Percentiles rank a stretch among this genome's conserved stretches.
Evolutionary conservation across 2,329 filamentous ascomycete genomes (phyloP).

Genomic region (Peltaster fructicola): DNA sequence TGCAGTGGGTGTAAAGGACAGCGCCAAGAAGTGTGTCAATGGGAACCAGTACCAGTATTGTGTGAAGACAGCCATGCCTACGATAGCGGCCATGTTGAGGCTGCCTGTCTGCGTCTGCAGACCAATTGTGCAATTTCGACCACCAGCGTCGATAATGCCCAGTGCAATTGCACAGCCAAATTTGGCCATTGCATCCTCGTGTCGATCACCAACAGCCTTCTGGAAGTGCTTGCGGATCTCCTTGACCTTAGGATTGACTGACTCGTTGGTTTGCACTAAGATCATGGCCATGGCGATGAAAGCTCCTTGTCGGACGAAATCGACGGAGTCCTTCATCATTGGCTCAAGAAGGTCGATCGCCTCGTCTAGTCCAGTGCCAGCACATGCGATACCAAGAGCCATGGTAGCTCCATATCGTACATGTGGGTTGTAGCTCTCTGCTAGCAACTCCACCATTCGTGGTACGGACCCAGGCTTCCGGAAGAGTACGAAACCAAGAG

Average conservation of each 20-base stretch:
- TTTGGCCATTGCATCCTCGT: constrained; percentile 99
- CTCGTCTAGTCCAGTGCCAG: constrained; percentile 86
- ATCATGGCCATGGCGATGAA: constrained; percentile 94
- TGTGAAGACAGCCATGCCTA: constrained; percentile 94
- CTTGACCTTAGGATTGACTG: constrained; percentile 92
- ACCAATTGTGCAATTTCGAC: constrained; percentile 94
- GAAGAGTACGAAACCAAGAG: constrained; percentile 95
- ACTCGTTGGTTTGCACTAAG: constrained; percentile 97
- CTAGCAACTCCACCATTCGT: constrained; percentile 94
- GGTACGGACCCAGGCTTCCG: constrained; percentile 92
- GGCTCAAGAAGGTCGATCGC: constrained; percentile 93
- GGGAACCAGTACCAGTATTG: constrained; percentile 99
- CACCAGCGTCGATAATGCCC: constrained; percentile 94
- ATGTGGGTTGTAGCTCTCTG: constrained; percentile 97
- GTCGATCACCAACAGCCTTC: constrained; percentile 85
- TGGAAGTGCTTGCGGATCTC: constrained; percentile 81
- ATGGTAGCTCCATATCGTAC: constrained; percentile 96
- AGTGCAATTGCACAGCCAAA: constrained; percentile 88
- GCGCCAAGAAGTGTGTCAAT: constrained; percentile 87
- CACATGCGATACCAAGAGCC: constrained; percentile 95
- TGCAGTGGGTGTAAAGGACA: constrained; percentile 91
- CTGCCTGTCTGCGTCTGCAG: constrained; percentile 96
- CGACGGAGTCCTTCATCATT: constrained; percentile 98
- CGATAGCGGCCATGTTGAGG: constrained; percentile 94
- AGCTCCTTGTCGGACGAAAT: constrained; percentile 94